Base-by-base conservation (phyloP, 140 eudicot genomes). In the Erigeron philadelphicus region DNA sequence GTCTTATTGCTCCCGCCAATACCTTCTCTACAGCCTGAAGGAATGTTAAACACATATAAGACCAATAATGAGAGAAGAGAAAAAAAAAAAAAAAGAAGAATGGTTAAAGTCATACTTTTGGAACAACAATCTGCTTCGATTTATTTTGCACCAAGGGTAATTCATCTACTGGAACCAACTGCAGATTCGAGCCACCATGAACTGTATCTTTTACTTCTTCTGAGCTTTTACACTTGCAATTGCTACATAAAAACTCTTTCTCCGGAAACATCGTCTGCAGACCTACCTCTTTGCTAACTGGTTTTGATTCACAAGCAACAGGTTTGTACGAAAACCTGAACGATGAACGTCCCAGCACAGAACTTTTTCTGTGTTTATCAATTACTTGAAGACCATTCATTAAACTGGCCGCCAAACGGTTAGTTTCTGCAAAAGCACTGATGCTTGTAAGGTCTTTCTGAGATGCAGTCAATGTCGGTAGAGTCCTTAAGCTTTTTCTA, bases 1-100 rank as follows among this genome's bases (percentile, higher is more conserved):
- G 86, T 78, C 99, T 85, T 54, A 89, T 85, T 55, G 95, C 95
- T 67, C 97, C 97, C 19, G 99, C 97, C 77, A 93, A 75, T 2
- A 89, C 97, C 76, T 89, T 89, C 73, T 89, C 99, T 19, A 89
- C 97, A 10, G 85, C 95, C 97, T 89, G 86, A 73, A 69, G 23
- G 50, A 70, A 64, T 8, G 67, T 65, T 58, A 72, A 61, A 47
- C 11, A 11, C 65, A 44, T 55, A 65, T 65, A 47, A 77, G 16
- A 40, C 38, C 17, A 13, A 59, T 19, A 65, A 58, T 11, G 12
- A 35, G 38, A 31, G 3, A 31, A 31, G 38, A 3, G 5, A 31
- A 54, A 50, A 31, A 31, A 54, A 50, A 48, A 19, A 7, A 31
- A 48, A 61, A 7, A 7, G 7, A 4, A 16, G 11, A n/a, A n/a